phyloP scores from a whole-genome alignment of 306 rosid species.

The Ceratonia siliqua region DNA sequence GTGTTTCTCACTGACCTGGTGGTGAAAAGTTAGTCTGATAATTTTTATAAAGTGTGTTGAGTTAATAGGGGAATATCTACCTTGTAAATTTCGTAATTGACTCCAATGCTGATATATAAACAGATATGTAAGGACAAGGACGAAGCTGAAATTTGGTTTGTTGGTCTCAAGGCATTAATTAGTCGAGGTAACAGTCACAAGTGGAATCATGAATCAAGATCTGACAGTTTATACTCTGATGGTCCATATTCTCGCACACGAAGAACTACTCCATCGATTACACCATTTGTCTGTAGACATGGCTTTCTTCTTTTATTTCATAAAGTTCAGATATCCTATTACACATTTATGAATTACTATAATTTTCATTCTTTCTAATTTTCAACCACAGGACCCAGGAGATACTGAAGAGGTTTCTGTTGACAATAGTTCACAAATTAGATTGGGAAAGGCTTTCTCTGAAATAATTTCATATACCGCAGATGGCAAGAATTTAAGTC shows the following conservation, averaged over 20 bases:
- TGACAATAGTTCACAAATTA: conserved; percentile 53
- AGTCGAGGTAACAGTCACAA: conserved; percentile 56
- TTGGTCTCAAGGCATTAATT: conserved; percentile 83
- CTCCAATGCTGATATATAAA: conserved; percentile 36
- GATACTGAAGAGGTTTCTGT: conserved; percentile 48
- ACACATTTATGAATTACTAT: conserved; percentile 25
- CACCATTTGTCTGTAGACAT: conserved; percentile 66
- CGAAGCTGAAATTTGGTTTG: conserved; percentile 98
- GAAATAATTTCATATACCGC: conserved; percentile 70
- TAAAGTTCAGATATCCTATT: conserved; percentile 28
- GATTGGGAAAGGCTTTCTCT: conserved; percentile 79
- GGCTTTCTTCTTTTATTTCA: conserved; percentile 32
- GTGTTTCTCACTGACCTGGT: conserved; percentile 1
- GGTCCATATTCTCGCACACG: conserved; percentile 58
- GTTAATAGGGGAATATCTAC: conserved; percentile 12
- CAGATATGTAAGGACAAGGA: conserved; percentile 99
- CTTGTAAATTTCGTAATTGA: conserved; percentile 33
- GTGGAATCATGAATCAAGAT: conserved; percentile 58
- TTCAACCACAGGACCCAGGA: conserved; percentile 66
- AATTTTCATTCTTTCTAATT: conserved; percentile 22
- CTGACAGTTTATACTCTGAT: conserved; percentile 55
- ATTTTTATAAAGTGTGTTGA: conserved; percentile 11
- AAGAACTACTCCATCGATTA: conserved; percentile 59
- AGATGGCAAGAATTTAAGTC: conserved; percentile 50
- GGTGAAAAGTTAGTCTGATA: conserved; percentile 31